Percentiles rank a stretch among this genome's conserved stretches.
phyloP scores from a whole-genome alignment of 805 yeast genomes.

The Saccharomycopsis amapae region DNA sequence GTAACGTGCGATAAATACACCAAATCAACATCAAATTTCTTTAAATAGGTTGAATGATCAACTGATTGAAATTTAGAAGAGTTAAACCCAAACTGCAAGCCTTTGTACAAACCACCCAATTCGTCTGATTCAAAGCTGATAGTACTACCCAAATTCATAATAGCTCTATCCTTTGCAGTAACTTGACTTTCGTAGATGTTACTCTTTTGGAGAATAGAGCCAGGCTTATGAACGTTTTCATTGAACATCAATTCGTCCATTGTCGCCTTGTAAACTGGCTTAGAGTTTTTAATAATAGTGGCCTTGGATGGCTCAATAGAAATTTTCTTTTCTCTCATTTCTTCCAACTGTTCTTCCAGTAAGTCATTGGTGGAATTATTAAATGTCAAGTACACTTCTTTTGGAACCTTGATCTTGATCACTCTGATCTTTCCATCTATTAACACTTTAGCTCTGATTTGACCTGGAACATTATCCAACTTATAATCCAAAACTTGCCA shows the following conservation, averaged over 20 bases:
- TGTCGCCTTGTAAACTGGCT: constrained; percentile 33
- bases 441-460: constrained; percentile 60
- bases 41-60: constrained; percentile 47
- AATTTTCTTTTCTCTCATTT: constrained; percentile 17
- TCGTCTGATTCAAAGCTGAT: constrained; percentile 62
- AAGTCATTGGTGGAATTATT: constrained; percentile 1
- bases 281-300: constrained; percentile 62
- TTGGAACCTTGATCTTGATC: constrained; percentile 66
- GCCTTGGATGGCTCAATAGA: constrained; percentile 53
- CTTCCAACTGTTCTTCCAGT: background rate
- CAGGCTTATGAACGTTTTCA: constrained; percentile 45
- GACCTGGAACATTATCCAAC: constrained; percentile 58
- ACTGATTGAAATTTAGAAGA: constrained; percentile 43
- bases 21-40: constrained; percentile 47
- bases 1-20: constrained; percentile 62
- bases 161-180: constrained; percentile 59
- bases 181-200: constrained; percentile 70
- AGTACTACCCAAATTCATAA: constrained; percentile 69
- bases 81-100: constrained; percentile 80
- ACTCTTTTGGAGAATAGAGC: constrained; percentile 56
- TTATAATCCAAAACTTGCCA: constrained; percentile 85
- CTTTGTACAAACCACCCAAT: constrained; percentile 81
- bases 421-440: constrained; percentile 69
- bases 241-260: constrained; percentile 63
- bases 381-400: constrained; percentile 42